A percentile compares a stretch with the other conserved stretches of the same genome.
These are phyloP conservation scores for Russula earlei DNA, from an alignment of 768 basidiomycete genomes.

Conservation along the genomic window DNA sequence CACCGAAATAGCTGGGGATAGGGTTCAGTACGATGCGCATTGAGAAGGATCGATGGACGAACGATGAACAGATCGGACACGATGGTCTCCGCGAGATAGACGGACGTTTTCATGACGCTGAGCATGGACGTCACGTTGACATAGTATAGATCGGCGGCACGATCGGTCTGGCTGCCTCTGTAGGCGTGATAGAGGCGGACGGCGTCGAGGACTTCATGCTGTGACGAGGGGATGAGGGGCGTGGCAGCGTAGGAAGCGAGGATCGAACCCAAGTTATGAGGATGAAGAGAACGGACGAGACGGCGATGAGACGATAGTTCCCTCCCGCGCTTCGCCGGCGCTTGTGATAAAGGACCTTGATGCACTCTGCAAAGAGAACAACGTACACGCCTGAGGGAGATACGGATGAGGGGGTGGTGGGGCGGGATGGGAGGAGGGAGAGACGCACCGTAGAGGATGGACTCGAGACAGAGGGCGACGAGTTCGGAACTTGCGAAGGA, in stretches of 20 bases:
- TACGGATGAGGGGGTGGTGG: neutral
- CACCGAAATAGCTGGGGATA: constrained; percentile 13
- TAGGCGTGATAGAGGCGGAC: constrained; percentile 7
- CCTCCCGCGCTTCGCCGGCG: constrained; percentile 3
- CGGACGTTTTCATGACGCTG: constrained; percentile 11
- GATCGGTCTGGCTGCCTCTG: neutral
- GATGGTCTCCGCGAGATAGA: constrained; percentile 12
- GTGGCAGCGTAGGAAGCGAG: too few species aligned
- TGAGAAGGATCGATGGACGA: neutral
- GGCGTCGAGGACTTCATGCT: constrained; percentile 9
- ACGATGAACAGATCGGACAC: constrained; percentile 19
- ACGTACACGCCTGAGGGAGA: constrained; percentile 2
- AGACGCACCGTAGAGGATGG: constrained; percentile 10
- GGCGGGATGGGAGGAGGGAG: neutral
- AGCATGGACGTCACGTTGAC: neutral
- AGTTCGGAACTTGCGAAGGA: constrained; percentile 12
- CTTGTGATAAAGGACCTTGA: constrained; percentile 13
- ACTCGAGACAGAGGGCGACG: constrained; percentile 11
- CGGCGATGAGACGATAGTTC: constrained; percentile 7
- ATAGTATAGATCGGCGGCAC: constrained; percentile 1
- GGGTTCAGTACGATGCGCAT: neutral
- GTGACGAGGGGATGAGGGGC: neutral
- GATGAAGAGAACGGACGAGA: constrained; percentile 4
- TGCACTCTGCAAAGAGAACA: constrained; percentile 5
- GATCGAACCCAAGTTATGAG: constrained; percentile 16